Conservation (phyloP, 2,329 filamentous ascomycete genomes). For the Pseudocercospora macadamiae region DNA sequence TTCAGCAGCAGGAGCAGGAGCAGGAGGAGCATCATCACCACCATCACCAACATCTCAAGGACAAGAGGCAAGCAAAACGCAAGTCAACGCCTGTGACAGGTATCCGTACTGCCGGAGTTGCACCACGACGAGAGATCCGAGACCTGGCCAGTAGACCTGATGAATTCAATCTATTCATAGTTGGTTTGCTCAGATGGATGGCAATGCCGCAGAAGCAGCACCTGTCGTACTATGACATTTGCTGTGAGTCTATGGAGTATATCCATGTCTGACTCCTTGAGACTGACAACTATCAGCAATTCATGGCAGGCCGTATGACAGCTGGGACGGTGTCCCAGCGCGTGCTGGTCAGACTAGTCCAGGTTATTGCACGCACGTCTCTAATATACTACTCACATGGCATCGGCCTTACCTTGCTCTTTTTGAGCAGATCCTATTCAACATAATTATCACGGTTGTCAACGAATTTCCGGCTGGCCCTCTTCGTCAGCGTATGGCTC, state of each 20-base stretch:
- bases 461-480: constrained; percentile 44
- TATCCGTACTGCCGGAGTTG: constrained; percentile 35
- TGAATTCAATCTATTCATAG: constrained; percentile 75
- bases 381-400: constrained; percentile 78
- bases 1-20: too few relatives aligned
- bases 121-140: constrained; percentile 66
- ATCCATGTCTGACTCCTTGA: neutral
- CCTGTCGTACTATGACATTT: constrained; percentile 77
- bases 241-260: constrained; percentile 56
- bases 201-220: constrained; percentile 64
- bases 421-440: constrained; percentile 47
- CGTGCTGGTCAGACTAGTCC: constrained; percentile 56
- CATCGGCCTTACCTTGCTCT: constrained; percentile 77
- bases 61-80: neutral
- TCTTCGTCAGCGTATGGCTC: constrained; percentile 43
- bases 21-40: constrained; percentile 2
- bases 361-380: constrained; percentile 78
- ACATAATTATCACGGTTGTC: constrained; percentile 45
- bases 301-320: constrained; percentile 71
- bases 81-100: constrained; percentile 33
- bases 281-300: constrained; percentile 59
- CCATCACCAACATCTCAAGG: constrained; percentile 1
- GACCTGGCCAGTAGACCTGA: constrained; percentile 65
- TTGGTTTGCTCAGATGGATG: constrained; percentile 74
- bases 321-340: constrained; percentile 59